These are phyloP conservation scores for Gomphus bonarii DNA, from an alignment of 1,284 basidiomycete genomes.

Conservation along the genomic window DNA sequence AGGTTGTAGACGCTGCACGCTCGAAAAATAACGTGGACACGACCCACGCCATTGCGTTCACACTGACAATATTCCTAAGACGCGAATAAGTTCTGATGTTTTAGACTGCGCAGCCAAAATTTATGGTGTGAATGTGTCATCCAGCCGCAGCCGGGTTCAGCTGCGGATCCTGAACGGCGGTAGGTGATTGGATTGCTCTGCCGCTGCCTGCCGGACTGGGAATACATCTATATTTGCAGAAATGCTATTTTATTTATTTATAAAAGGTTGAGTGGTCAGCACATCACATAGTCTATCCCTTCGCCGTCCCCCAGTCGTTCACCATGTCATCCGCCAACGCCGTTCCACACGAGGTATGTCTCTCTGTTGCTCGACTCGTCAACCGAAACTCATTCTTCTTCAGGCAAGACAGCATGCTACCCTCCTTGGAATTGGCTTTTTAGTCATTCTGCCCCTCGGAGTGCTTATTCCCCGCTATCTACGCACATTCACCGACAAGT, in stretches of 20 bases:
- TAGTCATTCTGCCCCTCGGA: constrained; percentile 50
- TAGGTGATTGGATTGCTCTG: not conserved
- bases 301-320: not conserved
- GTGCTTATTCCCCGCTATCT: constrained; percentile 45
- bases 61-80: not conserved
- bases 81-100: not conserved
- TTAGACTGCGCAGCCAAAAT: not conserved
- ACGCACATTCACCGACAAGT: constrained; percentile 42
- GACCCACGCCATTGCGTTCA: too few species aligned
- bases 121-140: not conserved
- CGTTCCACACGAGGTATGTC: constrained; percentile 2
- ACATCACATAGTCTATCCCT: not conserved
- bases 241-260: too few species aligned
- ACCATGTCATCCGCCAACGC: not conserved
- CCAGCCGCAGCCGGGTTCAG: not conserved
- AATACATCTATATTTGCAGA: too few species aligned
- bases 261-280: too few species aligned
- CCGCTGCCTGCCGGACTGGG: too few species aligned
- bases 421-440: constrained; percentile 42
- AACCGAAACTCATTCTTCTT: not conserved
- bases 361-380: not conserved
- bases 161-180: too few species aligned
- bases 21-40: too few species aligned
- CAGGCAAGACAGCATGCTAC: constrained; percentile 37
- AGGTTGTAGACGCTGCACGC: too few species aligned